These are phyloP conservation scores for Pythium diclinum DNA, from an alignment of 352 stramenopile genomes.

Conservation along the genomic window DNA sequence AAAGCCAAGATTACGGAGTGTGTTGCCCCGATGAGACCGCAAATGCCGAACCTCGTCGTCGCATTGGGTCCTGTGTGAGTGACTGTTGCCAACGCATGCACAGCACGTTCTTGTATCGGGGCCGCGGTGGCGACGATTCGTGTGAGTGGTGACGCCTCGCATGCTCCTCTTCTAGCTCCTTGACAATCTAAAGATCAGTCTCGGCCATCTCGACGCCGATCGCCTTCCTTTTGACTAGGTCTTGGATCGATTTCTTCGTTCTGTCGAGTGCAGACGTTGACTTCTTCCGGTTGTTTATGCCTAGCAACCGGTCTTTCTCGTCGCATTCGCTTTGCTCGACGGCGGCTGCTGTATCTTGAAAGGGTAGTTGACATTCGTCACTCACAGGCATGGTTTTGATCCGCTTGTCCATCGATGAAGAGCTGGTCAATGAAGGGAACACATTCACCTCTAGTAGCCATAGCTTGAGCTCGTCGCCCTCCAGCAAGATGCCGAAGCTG, in stretches of 20 bases:
- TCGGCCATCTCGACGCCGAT: constrained; percentile 45
- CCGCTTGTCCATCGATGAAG: constrained; percentile 80
- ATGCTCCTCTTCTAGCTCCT: constrained; percentile 65
- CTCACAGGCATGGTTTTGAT: constrained; percentile 90
- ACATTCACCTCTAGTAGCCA: constrained; percentile 92
- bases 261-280: constrained; percentile 1
- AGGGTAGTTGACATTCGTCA: constrained; percentile 81
- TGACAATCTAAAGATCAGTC: constrained; percentile 48
- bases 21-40: not conserved
- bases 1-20: constrained; percentile 53
- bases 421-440: constrained; percentile 85
- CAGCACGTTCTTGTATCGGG: constrained; percentile 52
- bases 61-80: constrained; percentile 18
- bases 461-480: constrained; percentile 64
- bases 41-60: constrained; percentile 33
- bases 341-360: constrained; percentile 36
- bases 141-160: no score
- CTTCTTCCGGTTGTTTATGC: constrained; percentile 29
- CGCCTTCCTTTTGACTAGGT: constrained; percentile 31
- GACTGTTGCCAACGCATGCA: constrained; percentile 53
- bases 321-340: constrained; percentile 38
- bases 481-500: constrained; percentile 86
- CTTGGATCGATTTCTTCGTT: constrained; percentile 32
- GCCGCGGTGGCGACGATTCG: no score
- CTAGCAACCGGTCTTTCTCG: constrained; percentile 50